Conservation (phyloP, 2,329 filamentous ascomycete genomes). For the Emergomyces pasteurianus region DNA sequence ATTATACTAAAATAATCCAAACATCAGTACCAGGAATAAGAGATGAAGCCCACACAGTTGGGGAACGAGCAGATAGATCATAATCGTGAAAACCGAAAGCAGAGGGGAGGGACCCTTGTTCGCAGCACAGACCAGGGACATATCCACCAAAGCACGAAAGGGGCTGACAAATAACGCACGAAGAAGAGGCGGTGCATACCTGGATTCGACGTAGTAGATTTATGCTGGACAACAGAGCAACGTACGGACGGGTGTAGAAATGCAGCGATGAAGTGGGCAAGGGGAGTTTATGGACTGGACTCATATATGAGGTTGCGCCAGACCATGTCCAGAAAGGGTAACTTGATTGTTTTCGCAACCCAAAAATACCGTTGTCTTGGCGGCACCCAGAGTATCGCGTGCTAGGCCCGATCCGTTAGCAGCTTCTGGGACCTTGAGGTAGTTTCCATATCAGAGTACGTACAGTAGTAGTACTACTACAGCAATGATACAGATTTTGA, state of each 20-base stretch:
- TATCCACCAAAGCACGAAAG: not conserved
- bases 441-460: too few species aligned
- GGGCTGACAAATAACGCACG: not conserved
- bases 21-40: not conserved
- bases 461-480: too few species aligned
- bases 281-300: not conserved
- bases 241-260: not conserved
- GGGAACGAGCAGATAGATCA: not conserved
- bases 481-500: too few species aligned
- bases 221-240: too few species aligned
- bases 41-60: not conserved
- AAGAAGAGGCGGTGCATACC: not conserved
- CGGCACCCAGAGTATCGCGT: not conserved
- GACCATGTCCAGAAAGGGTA: not conserved
- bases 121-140: not conserved
- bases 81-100: not conserved
- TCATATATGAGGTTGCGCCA: not conserved
- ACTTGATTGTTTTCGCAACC: conserved; percentile 2
- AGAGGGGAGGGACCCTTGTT: not conserved
- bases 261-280: not conserved
- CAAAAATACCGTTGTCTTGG: not conserved
- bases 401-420: not conserved
- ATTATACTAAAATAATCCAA: not conserved
- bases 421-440: too few species aligned
- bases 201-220: not conserved